These are phyloP conservation scores for Diaporthe batatas DNA, from an alignment of 2,329 filamentous ascomycete species.

Conservation along the genomic window DNA sequence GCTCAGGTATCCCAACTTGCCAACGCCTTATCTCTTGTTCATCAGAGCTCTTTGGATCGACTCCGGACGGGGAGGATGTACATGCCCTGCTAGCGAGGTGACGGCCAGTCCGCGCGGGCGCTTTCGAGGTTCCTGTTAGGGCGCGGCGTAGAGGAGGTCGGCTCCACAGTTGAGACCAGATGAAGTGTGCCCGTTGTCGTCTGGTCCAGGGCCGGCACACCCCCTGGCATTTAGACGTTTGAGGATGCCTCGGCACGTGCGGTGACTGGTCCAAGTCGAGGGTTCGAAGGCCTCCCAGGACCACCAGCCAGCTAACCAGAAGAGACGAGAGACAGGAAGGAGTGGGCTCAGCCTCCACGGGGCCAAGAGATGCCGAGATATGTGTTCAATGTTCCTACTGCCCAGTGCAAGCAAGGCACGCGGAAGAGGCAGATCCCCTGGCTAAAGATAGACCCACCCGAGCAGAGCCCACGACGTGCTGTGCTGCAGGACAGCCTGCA, in stretches of 20 bases:
- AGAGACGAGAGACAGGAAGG: neutral
- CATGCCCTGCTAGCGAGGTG: neutral
- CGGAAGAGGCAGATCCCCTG: constrained; percentile 28
- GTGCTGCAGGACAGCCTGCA: too few species aligned
- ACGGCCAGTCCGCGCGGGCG: neutral
- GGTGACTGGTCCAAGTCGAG: constrained; percentile 16
- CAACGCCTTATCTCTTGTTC: constrained; percentile 8
- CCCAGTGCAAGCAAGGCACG: constrained; percentile 19
- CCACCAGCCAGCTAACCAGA: neutral
- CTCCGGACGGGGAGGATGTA: constrained; percentile 25
- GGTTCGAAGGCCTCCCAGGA: constrained; percentile 17
- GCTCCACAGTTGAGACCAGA: constrained; percentile 38
- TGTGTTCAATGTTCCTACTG: constrained; percentile 9
- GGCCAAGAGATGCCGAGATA: constrained; percentile 34
- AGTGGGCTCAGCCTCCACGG: constrained; percentile 36
- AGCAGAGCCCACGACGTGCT: neutral
- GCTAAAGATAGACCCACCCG: constrained; percentile 24
- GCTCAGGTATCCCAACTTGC: neutral
- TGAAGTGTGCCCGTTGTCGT: constrained; percentile 29
- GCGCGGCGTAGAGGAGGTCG: constrained; percentile 6
- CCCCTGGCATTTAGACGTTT: constrained; percentile 20
- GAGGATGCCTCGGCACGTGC: constrained; percentile 19
- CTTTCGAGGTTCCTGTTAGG: constrained; percentile 14
- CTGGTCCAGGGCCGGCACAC: constrained; percentile 5
- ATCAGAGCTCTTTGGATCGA: constrained; percentile 19